phyloP scores from a whole-genome alignment of 176 grass and related monocot species.

The Metroxylon sagu region DNA sequence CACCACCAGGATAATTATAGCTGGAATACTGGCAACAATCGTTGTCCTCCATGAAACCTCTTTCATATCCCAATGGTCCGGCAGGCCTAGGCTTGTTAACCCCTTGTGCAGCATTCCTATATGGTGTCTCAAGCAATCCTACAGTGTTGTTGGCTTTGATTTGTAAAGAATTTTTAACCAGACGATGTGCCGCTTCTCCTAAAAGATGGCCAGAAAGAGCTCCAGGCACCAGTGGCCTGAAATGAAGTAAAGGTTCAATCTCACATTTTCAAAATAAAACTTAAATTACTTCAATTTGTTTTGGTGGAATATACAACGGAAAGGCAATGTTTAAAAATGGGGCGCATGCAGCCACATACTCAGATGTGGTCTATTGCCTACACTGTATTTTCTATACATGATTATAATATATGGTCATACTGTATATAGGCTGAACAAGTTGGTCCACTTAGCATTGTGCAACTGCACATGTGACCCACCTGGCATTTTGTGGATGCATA shows the following conservation, averaged over 20 bases:
- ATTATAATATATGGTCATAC: too few relatives aligned
- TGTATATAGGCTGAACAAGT: too few relatives aligned
- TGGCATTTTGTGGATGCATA: too few relatives aligned
- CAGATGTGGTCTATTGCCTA: too few relatives aligned
- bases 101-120: slow-evolving; percentile 31
- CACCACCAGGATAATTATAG: slow-evolving; percentile 1
- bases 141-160: slow-evolving; percentile 52
- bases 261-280: slow-evolving; percentile 7
- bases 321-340: too few relatives aligned
- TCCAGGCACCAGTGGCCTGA: slow-evolving; percentile 73
- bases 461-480: too few relatives aligned
- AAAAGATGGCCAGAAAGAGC: slow-evolving; percentile 74
- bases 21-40: slow-evolving; percentile 30
- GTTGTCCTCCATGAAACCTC: slow-evolving; percentile 37
- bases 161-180: slow-evolving; percentile 89
- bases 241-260: slow-evolving; percentile 8
- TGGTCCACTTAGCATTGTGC: too few relatives aligned
- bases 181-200: slow-evolving; percentile 82
- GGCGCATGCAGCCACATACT: too few relatives aligned
- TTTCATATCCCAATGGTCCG: slow-evolving; percentile 59
- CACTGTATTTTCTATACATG: too few relatives aligned
- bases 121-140: slow-evolving; percentile 56
- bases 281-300: not conserved
- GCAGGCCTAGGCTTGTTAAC: slow-evolving; percentile 46
- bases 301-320: not conserved